These are phyloP conservation scores for Salmacisia buchloeana DNA, from an alignment of 1,284 basidiomycete genomes.

Conservation along the genomic window DNA sequence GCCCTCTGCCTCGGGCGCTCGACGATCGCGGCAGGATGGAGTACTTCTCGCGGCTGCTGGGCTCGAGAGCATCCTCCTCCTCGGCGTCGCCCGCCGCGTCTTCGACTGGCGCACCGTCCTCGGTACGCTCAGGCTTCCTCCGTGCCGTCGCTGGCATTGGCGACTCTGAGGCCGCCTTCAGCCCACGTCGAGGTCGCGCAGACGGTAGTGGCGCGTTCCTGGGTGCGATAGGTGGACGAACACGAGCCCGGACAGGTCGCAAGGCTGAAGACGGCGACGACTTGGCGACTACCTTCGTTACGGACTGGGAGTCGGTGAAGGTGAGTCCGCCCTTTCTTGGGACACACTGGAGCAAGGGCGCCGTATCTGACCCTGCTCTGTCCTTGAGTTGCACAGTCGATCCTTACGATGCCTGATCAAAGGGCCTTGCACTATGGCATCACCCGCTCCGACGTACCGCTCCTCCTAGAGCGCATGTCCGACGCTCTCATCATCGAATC, in stretches of 20 bases:
- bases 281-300: conserved; percentile 13
- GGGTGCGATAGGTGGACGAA: too few species aligned
- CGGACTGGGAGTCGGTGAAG: conserved; percentile 26
- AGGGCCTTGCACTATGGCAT: conserved; percentile 75
- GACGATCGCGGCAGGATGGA: background rate
- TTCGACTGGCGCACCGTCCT: background rate
- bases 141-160: conserved; percentile 3
- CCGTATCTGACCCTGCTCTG: background rate
- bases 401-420: conserved; percentile 71
- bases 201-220: too few species aligned
- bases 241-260: background rate
- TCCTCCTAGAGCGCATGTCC: conserved; percentile 72
- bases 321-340: background rate
- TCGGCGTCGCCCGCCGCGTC: background rate
- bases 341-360: background rate
- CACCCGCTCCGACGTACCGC: conserved; percentile 71
- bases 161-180: background rate
- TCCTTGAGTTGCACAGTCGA: conserved; percentile 38
- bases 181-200: too few species aligned
- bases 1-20: too few species aligned
- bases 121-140: background rate
- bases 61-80: background rate
- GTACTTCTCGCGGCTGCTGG: background rate
- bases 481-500: conserved; percentile 81
- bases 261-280: background rate